phyloP scores from a whole-genome alignment of 2,329 filamentous ascomycete genomes.

The Apiospora rasikravindrae region DNA sequence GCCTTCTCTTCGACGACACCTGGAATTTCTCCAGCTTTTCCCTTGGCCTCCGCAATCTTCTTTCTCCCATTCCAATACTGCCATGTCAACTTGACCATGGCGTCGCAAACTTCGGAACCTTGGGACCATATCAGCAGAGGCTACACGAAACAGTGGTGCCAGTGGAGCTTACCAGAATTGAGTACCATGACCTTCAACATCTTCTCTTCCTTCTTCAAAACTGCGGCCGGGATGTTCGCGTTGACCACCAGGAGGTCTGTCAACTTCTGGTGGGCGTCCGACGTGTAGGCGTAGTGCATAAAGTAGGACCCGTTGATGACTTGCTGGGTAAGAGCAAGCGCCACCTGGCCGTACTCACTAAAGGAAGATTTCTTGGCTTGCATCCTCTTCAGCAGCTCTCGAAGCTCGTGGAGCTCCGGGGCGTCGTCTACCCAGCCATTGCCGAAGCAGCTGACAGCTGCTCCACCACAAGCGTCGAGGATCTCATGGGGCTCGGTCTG shows the following conservation, averaged over 20 bases:
- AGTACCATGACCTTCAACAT: constrained; percentile 5
- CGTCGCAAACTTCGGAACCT: constrained; percentile 7
- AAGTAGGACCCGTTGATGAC: not conserved
- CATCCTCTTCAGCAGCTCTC: not conserved
- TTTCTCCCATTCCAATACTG: not conserved
- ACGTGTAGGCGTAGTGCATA: not conserved
- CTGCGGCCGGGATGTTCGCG: not conserved
- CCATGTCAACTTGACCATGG: not conserved
- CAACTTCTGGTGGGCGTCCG: not conserved
- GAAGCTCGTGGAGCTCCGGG: not conserved
- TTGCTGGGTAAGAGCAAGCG: not conserved
- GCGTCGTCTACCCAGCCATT: not conserved
- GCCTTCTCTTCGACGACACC: not conserved
- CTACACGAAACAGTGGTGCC: not conserved
- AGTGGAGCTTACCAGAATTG: not conserved
- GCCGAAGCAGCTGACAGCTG: not conserved
- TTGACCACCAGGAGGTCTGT: not conserved
- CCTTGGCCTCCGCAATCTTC: not conserved
- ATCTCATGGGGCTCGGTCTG: not conserved
- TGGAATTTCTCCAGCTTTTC: not conserved
- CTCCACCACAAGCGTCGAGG: not conserved
- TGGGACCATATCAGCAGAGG: too few relatives aligned
- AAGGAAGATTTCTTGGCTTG: not conserved
- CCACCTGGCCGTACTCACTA: not conserved
- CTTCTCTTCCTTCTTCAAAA: not conserved